Conservation (phyloP, 129 eudicot species). For the Artemisia tridentata region DNA sequence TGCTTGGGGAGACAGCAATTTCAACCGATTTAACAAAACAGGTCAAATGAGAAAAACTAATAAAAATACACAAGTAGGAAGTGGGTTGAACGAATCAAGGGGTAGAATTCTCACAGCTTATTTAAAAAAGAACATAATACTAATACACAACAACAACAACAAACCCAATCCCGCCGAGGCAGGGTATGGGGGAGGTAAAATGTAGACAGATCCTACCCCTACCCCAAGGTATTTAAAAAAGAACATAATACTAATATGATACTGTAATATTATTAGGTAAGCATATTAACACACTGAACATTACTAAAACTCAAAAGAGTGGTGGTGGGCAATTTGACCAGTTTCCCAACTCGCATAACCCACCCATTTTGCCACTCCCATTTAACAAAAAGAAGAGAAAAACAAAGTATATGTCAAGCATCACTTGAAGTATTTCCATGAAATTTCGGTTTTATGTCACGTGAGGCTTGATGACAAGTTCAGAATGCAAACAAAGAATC, state of each 20-base stretch:
- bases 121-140: neutral
- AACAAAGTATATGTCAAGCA: constrained; percentile 7
- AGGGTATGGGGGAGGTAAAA: too few species aligned
- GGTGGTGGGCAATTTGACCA: constrained; percentile 8
- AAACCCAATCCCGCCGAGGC: too few species aligned
- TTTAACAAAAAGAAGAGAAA: neutral
- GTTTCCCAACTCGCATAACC: constrained; percentile 4
- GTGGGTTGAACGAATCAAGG: neutral
- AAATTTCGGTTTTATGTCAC: neutral
- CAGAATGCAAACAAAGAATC: neutral
- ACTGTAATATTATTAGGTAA: neutral
- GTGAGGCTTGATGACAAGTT: constrained; percentile 5
- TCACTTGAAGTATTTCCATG: constrained; percentile 2
- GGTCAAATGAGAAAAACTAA: neutral
- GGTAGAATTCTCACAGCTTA: neutral
- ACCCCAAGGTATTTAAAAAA: too few species aligned
- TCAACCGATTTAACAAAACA: neutral
- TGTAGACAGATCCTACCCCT: too few species aligned
- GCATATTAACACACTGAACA: neutral
- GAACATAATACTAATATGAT: neutral
- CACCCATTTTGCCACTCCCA: constrained; percentile 1
- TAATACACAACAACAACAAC: too few species aligned
- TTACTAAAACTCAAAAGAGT: neutral
- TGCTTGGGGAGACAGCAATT: neutral
- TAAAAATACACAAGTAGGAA: neutral